Conservation (phyloP, 2,329 filamentous ascomycete species). For the Mycosphaerella arachidis region DNA sequence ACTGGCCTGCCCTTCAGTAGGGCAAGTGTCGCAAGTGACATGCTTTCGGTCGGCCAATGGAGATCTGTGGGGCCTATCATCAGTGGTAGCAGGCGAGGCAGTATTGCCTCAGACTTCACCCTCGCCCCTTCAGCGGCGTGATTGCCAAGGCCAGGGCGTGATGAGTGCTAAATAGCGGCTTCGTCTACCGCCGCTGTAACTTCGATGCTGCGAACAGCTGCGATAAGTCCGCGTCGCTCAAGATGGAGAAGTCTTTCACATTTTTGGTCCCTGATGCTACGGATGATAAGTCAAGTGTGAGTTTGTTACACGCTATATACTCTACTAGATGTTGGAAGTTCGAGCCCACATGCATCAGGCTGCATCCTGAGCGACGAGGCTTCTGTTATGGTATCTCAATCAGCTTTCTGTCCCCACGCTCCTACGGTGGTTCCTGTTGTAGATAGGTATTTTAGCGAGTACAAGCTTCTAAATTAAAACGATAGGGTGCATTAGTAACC, state of each 20-base stretch:
- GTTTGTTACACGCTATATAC: neutral
- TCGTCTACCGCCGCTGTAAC: neutral
- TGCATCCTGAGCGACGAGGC: neutral
- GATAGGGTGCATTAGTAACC: too few relatives aligned
- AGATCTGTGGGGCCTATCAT: neutral
- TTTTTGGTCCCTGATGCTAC: neutral
- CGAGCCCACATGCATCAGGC: neutral
- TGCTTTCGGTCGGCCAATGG: neutral
- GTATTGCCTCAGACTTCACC: neutral
- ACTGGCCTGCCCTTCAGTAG: neutral
- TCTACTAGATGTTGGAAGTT: neutral
- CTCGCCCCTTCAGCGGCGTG: too few relatives aligned
- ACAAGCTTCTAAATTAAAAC: too few relatives aligned
- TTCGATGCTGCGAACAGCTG: neutral
- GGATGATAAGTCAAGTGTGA: neutral
- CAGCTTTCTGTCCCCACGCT: neutral
- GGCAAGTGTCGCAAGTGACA: neutral
- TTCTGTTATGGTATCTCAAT: neutral
- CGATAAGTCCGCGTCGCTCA: neutral
- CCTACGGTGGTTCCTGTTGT: too few relatives aligned
- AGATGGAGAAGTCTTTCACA: neutral
- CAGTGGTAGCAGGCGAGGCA: neutral
- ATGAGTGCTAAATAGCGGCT: neutral
- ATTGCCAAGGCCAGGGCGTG: neutral
- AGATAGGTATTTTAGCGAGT: too few relatives aligned